Evolutionary conservation across 2,329 filamentous ascomycete species (phyloP), one percentile per base, ranked within the genome.

Genomic region (Penicillium sp.): DNA sequence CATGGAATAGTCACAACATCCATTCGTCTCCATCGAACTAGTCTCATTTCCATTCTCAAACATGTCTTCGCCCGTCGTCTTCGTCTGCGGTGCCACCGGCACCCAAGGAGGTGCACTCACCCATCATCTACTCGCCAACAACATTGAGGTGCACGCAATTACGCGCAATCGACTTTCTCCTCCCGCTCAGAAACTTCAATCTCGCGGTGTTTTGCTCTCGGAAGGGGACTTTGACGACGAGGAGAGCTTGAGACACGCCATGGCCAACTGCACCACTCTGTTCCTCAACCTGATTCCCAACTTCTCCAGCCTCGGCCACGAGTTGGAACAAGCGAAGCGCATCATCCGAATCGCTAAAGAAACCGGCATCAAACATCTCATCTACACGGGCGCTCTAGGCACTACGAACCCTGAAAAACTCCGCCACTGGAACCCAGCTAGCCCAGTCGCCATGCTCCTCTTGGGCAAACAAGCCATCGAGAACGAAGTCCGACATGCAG

Each of bases 381-480:
- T 67, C 30, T 58, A 56, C 36, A 48, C 54, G 8, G 56, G 52
- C 23, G 48, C 46, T 4, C 44, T 73, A 7, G 50, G 53, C 6
- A 53, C 59, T 4, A 48, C 59, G 8, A 41, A 60, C 3, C 56
- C 64, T 3, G 51, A 67, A 25, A 46, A 52, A 15, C 20, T 66
- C 7, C 25, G 43, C 10, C 28, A 39, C 37, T 57, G 60, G 45
- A 45, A 64, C n/a, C 53, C 58, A 0, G 43, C 57, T 4, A 45
- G 54, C 19, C 33, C 66, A 10, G 37, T 61, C 0, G 62, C 56
- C 4, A 56, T 44, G 5, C 35, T 68, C 2, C 42, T 72, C 3
- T 42, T 58, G 5, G 59, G 59, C 14, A 79, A 79, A 50, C 51
- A 59, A 14, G 51, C 53, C 1, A 64, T 75, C 15, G 75, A 78